Evolutionary conservation across 2,329 filamentous ascomycete species (phyloP).

Genomic region (Trichoderma endophyticum): DNA sequence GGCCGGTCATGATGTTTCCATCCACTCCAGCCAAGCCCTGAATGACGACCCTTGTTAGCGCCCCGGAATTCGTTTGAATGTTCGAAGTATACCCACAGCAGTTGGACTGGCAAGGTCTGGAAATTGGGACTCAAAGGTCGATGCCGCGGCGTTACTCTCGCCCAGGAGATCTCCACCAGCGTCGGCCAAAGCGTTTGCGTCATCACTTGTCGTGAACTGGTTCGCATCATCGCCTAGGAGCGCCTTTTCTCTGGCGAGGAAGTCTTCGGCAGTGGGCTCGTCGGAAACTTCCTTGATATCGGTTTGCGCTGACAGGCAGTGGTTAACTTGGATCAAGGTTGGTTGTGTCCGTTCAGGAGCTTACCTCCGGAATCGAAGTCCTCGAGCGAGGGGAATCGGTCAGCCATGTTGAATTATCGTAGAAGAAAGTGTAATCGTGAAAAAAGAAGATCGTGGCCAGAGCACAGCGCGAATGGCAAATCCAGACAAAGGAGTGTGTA

Average conservation of each 20-base stretch:
- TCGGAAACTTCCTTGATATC: conserved; percentile 57
- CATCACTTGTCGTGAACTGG: conserved; percentile 77
- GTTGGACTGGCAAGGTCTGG: conserved; percentile 63
- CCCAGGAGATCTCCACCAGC: conserved; percentile 70
- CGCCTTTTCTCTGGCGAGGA: conserved; percentile 87
- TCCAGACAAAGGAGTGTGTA: conserved; percentile 2
- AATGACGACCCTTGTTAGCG: conserved; percentile 5
- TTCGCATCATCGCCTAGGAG: conserved; percentile 88
- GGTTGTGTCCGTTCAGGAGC: conserved; percentile 23
- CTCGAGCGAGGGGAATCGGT: conserved; percentile 75
- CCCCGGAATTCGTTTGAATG: not conserved
- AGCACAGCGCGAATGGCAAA: not conserved
- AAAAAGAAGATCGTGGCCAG: not conserved
- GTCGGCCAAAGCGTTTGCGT: conserved; percentile 63
- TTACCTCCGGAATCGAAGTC: conserved; percentile 68
- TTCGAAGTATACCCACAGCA: conserved; percentile 30
- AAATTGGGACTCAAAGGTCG: conserved; percentile 80
- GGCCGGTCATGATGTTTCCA: conserved; percentile 63
- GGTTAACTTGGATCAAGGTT: conserved; percentile 13
- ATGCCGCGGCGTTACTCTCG: conserved; percentile 53
- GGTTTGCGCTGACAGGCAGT: conserved; percentile 57
- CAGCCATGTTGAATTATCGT: conserved; percentile 57
- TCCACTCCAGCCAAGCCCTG: conserved; percentile 23
- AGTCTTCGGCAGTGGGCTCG: conserved; percentile 69
- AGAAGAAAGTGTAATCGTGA: not conserved